Conservation (phyloP, 768 basidiomycete genomes). For the Kwoniella heveanensis region DNA sequence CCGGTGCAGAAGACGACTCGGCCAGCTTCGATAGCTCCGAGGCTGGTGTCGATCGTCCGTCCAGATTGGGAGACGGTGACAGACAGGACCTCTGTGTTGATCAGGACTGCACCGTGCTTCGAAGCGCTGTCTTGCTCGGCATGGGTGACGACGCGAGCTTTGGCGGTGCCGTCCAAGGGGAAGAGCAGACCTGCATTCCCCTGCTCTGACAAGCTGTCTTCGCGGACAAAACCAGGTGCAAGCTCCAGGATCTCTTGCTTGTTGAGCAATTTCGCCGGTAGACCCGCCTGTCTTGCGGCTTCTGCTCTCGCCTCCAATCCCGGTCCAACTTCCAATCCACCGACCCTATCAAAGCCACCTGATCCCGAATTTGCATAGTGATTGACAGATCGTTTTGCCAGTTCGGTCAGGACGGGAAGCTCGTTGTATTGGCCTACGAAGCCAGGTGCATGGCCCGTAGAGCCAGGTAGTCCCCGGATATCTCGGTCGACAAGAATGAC, state of each 20-base stretch:
- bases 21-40: slow-evolving; percentile 10
- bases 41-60: background rate
- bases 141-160: slow-evolving; percentile 10
- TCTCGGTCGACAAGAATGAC: slow-evolving; percentile 21
- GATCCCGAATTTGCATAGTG: slow-evolving; percentile 4
- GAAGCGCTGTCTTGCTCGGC: slow-evolving; percentile 6
- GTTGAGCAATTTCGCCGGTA: slow-evolving; percentile 3
- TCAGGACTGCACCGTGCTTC: slow-evolving; percentile 8
- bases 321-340: slow-evolving; percentile 16
- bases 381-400: slow-evolving; percentile 19
- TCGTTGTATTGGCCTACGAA: slow-evolving; percentile 29
- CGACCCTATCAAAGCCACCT: slow-evolving; percentile 20
- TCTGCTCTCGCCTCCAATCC: slow-evolving; percentile 3
- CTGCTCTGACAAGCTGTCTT: background rate
- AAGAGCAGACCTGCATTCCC: slow-evolving; percentile 15
- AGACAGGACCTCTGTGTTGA: slow-evolving; percentile 7
- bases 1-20: slow-evolving; percentile 16
- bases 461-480: slow-evolving; percentile 19
- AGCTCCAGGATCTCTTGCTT: slow-evolving; percentile 11
- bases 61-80: background rate
- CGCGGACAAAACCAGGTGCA: slow-evolving; percentile 15
- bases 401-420: slow-evolving; percentile 15
- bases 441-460: slow-evolving; percentile 29
- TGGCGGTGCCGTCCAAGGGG: slow-evolving; percentile 24
- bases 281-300: slow-evolving; percentile 4